A percentile compares a stretch with the other conserved stretches of the same genome.
phyloP scores from a whole-genome alignment of 305 asterid genomes.

The Fraxinus ornus region DNA sequence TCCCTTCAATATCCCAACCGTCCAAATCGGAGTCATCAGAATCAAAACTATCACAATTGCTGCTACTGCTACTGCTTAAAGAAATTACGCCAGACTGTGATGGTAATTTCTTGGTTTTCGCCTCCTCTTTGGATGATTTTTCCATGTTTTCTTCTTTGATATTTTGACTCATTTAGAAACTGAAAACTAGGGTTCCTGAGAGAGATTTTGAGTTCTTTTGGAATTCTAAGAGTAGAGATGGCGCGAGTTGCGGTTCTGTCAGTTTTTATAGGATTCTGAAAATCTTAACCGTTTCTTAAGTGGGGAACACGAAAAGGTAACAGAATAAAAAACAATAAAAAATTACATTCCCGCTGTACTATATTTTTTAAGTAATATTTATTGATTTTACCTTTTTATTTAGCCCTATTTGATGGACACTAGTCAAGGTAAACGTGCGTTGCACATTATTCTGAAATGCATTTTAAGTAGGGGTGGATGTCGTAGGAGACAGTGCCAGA shows the following conservation, averaged over 20 bases:
- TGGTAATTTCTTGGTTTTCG: neutral
- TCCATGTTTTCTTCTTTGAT: constrained; percentile 16
- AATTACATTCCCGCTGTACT: too few relatives aligned
- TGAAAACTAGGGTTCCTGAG: neutral
- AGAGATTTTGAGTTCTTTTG: neutral
- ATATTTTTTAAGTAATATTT: too few relatives aligned
- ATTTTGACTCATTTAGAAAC: neutral
- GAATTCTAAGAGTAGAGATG: neutral
- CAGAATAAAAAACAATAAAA: neutral
- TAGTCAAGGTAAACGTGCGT: too few relatives aligned
- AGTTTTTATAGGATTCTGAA: neutral
- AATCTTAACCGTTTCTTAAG: neutral
- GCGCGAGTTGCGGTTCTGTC: neutral
- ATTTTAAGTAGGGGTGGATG: too few relatives aligned
- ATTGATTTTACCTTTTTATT: too few relatives aligned
- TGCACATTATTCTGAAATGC: too few relatives aligned
- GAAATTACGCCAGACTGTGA: constrained; percentile 1
- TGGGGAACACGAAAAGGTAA: neutral
- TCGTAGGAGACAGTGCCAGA: too few relatives aligned
- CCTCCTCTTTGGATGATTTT: neutral
- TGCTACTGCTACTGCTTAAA: constrained; percentile 15
- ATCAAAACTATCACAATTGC: neutral
- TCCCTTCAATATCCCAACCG: constrained; percentile 7
- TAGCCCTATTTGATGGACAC: too few relatives aligned
- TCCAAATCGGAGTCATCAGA: neutral